These are phyloP conservation scores for Chrysosporium queenslandicum DNA, from an alignment of 2,329 filamentous ascomycete genomes.

Conservation along the genomic window DNA sequence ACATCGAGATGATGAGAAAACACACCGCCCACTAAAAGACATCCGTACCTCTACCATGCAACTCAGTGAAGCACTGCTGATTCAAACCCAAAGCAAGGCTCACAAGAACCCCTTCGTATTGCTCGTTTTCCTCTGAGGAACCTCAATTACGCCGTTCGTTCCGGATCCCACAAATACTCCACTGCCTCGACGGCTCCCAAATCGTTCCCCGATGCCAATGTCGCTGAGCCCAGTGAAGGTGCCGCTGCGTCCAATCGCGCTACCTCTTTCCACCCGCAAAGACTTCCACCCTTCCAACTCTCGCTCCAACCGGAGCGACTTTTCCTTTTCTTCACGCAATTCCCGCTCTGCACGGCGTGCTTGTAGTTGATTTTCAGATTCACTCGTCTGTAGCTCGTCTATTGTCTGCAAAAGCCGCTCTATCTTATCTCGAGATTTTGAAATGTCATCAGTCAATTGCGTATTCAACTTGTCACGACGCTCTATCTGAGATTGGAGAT, in stretches of 20 bases:
- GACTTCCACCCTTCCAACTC: constrained; percentile 76
- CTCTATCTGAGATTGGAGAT: constrained; percentile 83
- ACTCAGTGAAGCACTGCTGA: background rate
- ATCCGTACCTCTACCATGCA: background rate
- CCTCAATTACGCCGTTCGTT: constrained; percentile 36
- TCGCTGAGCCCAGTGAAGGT: constrained; percentile 31
- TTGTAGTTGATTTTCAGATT: constrained; percentile 69
- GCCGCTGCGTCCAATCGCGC: constrained; percentile 21
- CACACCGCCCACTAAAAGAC: background rate
- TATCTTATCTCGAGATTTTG: constrained; percentile 78
- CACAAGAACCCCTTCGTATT: constrained; percentile 70
- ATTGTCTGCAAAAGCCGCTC: constrained; percentile 83
- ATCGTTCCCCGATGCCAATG: constrained; percentile 21
- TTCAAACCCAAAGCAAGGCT: constrained; percentile 14
- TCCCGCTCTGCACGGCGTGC: constrained; percentile 83
- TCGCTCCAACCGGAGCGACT: constrained; percentile 67
- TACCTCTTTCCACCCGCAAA: constrained; percentile 53
- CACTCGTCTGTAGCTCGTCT: constrained; percentile 82
- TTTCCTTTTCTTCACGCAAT: constrained; percentile 78
- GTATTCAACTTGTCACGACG: constrained; percentile 80
- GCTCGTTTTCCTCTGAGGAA: constrained; percentile 59
- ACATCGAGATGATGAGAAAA: background rate
- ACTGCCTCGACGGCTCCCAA: constrained; percentile 32
- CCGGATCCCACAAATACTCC: constrained; percentile 30
- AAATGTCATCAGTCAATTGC: constrained; percentile 72